Evolutionary conservation across 352 stramenopile species (phyloP).

Genomic region (Aphanomyces astaci): DNA sequence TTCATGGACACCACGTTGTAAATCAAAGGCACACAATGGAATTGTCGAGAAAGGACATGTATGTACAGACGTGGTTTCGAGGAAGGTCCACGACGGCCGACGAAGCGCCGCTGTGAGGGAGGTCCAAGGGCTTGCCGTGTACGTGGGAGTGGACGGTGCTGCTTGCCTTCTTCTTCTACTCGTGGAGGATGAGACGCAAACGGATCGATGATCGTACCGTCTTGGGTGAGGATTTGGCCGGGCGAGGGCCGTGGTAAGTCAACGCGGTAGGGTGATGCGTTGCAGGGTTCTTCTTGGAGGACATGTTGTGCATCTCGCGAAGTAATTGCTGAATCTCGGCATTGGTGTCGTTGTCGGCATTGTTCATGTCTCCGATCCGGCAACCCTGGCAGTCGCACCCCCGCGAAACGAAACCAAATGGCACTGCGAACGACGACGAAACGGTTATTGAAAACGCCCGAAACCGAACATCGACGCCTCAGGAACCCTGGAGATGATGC

Average conservation of each 20-base stretch:
- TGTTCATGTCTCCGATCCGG: not conserved
- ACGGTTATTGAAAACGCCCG: too few relatives aligned
- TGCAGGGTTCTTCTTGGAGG: not conserved
- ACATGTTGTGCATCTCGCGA: conserved; percentile 6
- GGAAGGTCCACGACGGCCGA: not conserved
- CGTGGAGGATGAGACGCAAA: not conserved
- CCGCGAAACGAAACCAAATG: not conserved
- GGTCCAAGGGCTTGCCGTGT: not conserved
- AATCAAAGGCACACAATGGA: too few relatives aligned
- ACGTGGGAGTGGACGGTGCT: not conserved
- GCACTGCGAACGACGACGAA: not conserved
- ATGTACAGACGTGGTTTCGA: not conserved
- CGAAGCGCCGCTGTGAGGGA: not conserved
- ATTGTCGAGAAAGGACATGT: too few relatives aligned
- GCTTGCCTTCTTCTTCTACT: not conserved
- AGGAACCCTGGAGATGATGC: too few relatives aligned
- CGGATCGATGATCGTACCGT: too few relatives aligned
- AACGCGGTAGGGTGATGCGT: too few relatives aligned
- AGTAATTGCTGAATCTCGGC: not conserved
- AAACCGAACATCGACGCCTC: too few relatives aligned
- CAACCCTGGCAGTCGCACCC: too few relatives aligned
- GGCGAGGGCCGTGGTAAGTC: too few relatives aligned
- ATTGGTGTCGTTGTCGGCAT: not conserved
- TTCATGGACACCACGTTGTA: too few relatives aligned
- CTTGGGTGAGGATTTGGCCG: too few relatives aligned